Base-by-base conservation (phyloP, 352 stramenopile species). In the Pythium folliculosum region DNA sequence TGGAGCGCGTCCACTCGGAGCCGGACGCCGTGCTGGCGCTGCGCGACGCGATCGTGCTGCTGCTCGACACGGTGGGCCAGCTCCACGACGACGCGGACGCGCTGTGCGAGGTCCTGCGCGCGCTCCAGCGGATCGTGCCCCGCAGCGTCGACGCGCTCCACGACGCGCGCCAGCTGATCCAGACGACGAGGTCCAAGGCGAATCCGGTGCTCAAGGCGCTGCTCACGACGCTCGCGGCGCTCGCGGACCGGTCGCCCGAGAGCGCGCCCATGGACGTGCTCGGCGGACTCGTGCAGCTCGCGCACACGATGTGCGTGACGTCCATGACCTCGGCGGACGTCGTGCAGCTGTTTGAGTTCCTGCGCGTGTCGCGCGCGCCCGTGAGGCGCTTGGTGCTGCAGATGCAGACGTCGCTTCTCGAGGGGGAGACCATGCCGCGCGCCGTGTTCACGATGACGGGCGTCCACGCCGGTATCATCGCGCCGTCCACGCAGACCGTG, bases 371-470 rank as follows among this genome's bases (percentile, higher is more conserved):
- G 3, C 70, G 73, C 10, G 45, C 77, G 2, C 82, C 82, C 5
- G 81, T 64, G 27, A 69, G 86, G 32, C 60, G 67, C 1, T 69
- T 79, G 71, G 55, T 92, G 12, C 51, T 94, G n/a, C 71, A 87
- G 60, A 88, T 90, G 72, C 80, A 84, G 54, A 81, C 69, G 19
- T 55, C 59, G 30, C 69, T 94, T 16, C 63, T 94, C 59, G 73
- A 80, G 35, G 69, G 78, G 45, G 81, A 89, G 57, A 76, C 76
- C 1, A 69, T 77, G 25, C 85, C 85, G 3, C 81, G 85, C 19
- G 85, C 83, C 23, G 78, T 93, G 45, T 95, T 95, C 37, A 77
- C 71, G 5, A 89, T 92, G 82, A 77, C 73, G 45, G 88, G 85
- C 35, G 22, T 69, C 0, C 79, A 91, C 50, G 82, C 77, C 10